Evolutionary conservation across 805 yeast genomes (phyloP).

Genomic region (Candida gorgasii): DNA sequence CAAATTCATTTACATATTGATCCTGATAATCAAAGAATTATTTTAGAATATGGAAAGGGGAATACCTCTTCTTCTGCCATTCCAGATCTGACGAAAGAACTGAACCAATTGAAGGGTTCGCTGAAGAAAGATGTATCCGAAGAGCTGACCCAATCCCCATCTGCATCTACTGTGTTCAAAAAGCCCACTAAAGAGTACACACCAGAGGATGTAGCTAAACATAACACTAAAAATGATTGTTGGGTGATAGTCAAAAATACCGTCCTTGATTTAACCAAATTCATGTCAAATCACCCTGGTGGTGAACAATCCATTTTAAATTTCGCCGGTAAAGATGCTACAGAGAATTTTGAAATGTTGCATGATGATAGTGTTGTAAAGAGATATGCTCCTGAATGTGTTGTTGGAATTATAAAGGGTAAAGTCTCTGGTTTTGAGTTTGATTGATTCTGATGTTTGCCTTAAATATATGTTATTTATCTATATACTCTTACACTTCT

Average conservation of each 20-base stretch:
- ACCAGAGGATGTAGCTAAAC: conserved; percentile 47
- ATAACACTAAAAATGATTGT: conserved; percentile 47
- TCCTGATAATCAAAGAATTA: conserved; percentile 34
- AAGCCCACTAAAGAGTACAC: conserved; percentile 53
- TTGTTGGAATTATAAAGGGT: conserved; percentile 55
- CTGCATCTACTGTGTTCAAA: no score
- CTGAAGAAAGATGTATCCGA: no score
- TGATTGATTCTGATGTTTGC: no score
- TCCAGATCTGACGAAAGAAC: no score
- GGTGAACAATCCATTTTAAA: conserved; percentile 56
- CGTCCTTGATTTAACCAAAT: conserved; percentile 49
- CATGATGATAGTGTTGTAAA: conserved; percentile 58
- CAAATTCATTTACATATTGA: conserved; percentile 47
- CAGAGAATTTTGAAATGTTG: conserved; percentile 51
- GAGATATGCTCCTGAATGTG: conserved; percentile 48
- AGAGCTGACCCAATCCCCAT: no score
- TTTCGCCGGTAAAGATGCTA: conserved; percentile 50
- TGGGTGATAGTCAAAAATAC: conserved; percentile 57
- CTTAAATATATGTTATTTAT: conserved; percentile 1
- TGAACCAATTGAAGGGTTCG: no score
- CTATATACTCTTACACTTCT: conserved; percentile 1
- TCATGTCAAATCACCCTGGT: conserved; percentile 56
- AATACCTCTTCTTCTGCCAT: not conserved
- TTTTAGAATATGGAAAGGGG: conserved; percentile 26
- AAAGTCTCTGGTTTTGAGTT: conserved; percentile 42